Conservation (phyloP, 1,284 basidiomycete genomes). For the Rhodotorula sp. region DNA sequence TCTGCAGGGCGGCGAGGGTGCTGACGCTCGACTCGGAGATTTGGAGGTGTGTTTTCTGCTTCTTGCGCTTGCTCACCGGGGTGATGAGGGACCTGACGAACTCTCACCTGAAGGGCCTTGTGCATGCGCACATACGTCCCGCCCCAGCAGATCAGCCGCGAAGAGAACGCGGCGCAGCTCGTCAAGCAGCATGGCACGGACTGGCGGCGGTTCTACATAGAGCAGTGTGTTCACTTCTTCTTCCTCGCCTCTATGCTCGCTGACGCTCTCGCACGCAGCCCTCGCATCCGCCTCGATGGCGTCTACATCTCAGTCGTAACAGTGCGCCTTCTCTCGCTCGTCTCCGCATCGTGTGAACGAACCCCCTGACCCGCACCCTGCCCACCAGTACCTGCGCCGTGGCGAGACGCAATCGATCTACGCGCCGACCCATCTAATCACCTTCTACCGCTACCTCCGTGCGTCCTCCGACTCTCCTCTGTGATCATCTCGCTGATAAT, state of each 20-base stretch:
- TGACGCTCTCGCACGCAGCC: slow-evolving; percentile 5
- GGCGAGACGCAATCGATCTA: slow-evolving; percentile 41
- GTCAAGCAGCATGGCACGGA: slow-evolving; percentile 38
- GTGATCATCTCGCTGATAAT: not conserved
- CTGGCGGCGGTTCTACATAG: slow-evolving; percentile 45
- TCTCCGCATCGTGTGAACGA: not conserved
- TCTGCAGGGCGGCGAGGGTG: slow-evolving; percentile 33
- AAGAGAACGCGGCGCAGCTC: slow-evolving; percentile 15
- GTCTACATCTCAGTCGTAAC: slow-evolving; percentile 45
- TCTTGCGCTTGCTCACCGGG: not conserved
- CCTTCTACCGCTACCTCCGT: slow-evolving; percentile 44
- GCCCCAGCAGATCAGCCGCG: slow-evolving; percentile 39
- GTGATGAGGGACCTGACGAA: not conserved
- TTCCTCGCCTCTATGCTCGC: not conserved
- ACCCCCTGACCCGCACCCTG: not conserved
- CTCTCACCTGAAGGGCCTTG: not conserved
- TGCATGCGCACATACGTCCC: slow-evolving; percentile 38
- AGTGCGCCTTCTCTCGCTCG: not conserved
- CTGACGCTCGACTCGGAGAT: slow-evolving; percentile 37
- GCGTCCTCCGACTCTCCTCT: not conserved
- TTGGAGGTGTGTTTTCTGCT: slow-evolving; percentile 26
- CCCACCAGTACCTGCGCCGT: slow-evolving; percentile 39
- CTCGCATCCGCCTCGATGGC: slow-evolving; percentile 45
- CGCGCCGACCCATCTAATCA: slow-evolving; percentile 44
- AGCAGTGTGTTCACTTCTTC: slow-evolving; percentile 36